These are phyloP conservation scores for Yarrowia porcina DNA, from an alignment of 805 yeast species.

Conservation along the genomic window DNA sequence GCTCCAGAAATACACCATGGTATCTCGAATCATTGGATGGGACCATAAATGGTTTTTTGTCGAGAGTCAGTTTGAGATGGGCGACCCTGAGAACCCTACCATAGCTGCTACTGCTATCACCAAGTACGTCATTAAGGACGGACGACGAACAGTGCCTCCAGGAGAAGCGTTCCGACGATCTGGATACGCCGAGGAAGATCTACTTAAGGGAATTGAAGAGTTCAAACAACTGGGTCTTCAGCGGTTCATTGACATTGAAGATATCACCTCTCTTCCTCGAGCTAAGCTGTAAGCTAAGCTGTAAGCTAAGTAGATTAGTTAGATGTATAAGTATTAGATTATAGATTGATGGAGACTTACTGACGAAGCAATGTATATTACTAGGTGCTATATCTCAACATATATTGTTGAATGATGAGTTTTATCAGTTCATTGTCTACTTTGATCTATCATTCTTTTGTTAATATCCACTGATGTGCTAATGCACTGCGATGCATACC, in stretches of 20 bases:
- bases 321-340: background rate
- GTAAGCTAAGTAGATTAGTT: background rate
- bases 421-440: no score
- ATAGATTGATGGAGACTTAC: background rate
- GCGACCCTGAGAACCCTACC: conserved; percentile 37
- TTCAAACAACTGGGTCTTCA: conserved; percentile 29
- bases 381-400: no score
- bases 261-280: background rate
- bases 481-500: background rate
- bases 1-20: conserved; percentile 54
- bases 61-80: conserved; percentile 55
- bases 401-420: no score
- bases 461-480: no score
- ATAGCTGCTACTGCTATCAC: conserved; percentile 63
- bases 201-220: conserved; percentile 31
- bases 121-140: conserved; percentile 77
- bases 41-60: conserved; percentile 83
- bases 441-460: background rate
- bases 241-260: conserved; percentile 12
- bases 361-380: no score
- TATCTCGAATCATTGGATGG: conserved; percentile 70
- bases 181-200: conserved; percentile 53
- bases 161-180: conserved; percentile 52
- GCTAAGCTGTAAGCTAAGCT: background rate
- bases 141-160: conserved; percentile 72